phyloP scores from a whole-genome alignment of 177 flowering plant genomes.

The Telopea speciosissima region DNA sequence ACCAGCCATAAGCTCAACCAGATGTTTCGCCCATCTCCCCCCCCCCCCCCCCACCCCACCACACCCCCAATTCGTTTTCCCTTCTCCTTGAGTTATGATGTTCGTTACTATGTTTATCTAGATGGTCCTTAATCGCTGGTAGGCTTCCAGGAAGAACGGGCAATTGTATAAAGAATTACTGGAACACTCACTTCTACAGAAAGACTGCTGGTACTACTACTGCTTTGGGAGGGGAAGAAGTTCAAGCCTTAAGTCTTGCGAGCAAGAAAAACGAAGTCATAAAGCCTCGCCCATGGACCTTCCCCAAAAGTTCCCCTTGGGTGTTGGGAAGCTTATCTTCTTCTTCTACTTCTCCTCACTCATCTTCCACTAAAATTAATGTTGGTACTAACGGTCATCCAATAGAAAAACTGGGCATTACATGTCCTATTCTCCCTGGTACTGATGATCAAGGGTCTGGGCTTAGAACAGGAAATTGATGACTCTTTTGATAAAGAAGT shows the following conservation, averaged over 20 bases:
- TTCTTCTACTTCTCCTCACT: background rate
- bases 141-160: conserved; percentile 13
- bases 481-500: background rate
- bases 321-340: background rate
- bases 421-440: background rate
- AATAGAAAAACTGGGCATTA: background rate
- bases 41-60: too few relatives aligned
- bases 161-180: conserved; percentile 13
- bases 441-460: background rate
- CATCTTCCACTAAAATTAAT: background rate
- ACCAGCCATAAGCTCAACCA: too few relatives aligned
- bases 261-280: too few relatives aligned
- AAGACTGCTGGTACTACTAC: background rate
- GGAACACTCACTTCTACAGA: conserved; percentile 8
- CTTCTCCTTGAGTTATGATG: too few relatives aligned
- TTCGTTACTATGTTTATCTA: background rate
- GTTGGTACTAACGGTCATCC: background rate
- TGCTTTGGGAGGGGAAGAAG: background rate
- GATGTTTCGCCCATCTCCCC: too few relatives aligned
- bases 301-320: background rate
- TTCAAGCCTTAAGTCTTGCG: background rate
- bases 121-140: conserved; percentile 16
- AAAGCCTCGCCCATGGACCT: background rate
- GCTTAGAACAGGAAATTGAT: background rate
- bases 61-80: too few relatives aligned